These are phyloP conservation scores for Colletotrichum lupini DNA, from an alignment of 2,329 filamentous ascomycete genomes.

Conservation along the genomic window DNA sequence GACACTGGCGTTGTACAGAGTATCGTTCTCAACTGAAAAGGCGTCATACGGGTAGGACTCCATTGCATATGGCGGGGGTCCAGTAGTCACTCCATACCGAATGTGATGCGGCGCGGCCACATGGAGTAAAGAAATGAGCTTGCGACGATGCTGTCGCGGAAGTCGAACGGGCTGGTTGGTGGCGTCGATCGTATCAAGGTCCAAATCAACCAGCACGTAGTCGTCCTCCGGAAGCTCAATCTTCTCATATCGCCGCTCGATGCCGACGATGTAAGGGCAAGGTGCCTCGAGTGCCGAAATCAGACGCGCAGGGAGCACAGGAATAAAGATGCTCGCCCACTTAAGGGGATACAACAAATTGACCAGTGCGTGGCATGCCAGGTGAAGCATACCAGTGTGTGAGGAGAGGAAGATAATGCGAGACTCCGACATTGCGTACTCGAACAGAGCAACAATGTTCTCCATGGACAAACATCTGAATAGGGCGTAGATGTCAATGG, in stretches of 20 bases:
- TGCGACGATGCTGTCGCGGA: constrained; percentile 89
- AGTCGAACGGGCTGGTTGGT: constrained; percentile 81
- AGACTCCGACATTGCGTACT: constrained; percentile 92
- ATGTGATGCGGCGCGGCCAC: constrained; percentile 90
- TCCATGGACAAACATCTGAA: constrained; percentile 91
- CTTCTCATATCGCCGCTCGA: constrained; percentile 90
- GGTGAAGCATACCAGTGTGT: constrained; percentile 94
- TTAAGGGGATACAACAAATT: constrained; percentile 90
- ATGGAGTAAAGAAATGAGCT: constrained; percentile 88
- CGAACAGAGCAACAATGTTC: constrained; percentile 92
- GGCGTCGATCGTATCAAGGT: constrained; percentile 89
- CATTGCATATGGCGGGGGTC: constrained; percentile 90
- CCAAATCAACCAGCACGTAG: constrained; percentile 93
- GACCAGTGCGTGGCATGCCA: constrained; percentile 87
- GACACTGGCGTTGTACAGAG: constrained; percentile 80
- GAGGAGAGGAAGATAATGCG: constrained; percentile 96
- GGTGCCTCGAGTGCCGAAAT: constrained; percentile 93
- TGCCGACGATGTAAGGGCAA: constrained; percentile 96
- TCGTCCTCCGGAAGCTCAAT: constrained; percentile 92
- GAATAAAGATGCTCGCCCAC: constrained; percentile 95
- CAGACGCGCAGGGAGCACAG: constrained; percentile 86
- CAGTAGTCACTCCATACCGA: constrained; percentile 86
- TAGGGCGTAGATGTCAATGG: constrained; percentile 90
- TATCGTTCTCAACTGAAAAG: constrained; percentile 87
- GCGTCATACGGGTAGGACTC: constrained; percentile 93